Evolutionary conservation across 2,329 filamentous ascomycete genomes (phyloP).

Genomic region (Fusarium staphyleae): DNA sequence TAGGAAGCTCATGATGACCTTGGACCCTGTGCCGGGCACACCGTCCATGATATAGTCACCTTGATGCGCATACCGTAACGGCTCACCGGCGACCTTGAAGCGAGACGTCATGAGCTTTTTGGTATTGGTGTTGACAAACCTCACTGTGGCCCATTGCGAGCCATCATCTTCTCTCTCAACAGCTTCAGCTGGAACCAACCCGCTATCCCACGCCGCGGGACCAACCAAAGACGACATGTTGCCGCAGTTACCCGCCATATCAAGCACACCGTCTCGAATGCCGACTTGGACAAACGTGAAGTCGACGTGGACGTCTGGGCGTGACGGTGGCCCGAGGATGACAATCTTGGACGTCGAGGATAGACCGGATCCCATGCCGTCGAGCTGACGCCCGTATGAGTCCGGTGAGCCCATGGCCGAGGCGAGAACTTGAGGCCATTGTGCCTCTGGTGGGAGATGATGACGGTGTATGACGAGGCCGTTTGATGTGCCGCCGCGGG

Average conservation of each 20-base stretch:
- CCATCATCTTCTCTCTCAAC: conserved; percentile 35
- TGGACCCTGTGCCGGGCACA: conserved; percentile 64
- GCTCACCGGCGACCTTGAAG: conserved; percentile 58
- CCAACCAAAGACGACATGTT: conserved; percentile 75
- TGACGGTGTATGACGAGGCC: conserved; percentile 60
- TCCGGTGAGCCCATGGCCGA: conserved; percentile 71
- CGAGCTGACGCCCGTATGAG: conserved; percentile 71
- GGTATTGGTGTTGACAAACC: conserved; percentile 76
- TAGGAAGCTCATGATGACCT: conserved; percentile 66
- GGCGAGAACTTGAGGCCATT: conserved; percentile 60
- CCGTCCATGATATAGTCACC: conserved; percentile 70
- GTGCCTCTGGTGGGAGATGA: conserved; percentile 46
- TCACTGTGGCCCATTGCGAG: conserved; percentile 55
- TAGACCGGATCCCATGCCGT: conserved; percentile 74
- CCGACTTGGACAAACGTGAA: conserved; percentile 77
- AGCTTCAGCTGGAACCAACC: conserved; percentile 31
- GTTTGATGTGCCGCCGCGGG: conserved; percentile 72
- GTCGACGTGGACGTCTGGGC: conserved; percentile 64
- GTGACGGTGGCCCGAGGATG: conserved; percentile 62
- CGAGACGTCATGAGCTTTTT: conserved; percentile 66
- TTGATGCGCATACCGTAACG: conserved; percentile 36
- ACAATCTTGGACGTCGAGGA: conserved; percentile 76
- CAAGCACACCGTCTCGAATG: conserved; percentile 65
- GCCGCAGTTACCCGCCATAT: conserved; percentile 76
- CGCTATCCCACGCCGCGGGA: conserved; percentile 52